These are phyloP conservation scores for Gautieria morchelliformis DNA, from an alignment of 768 basidiomycete genomes.

Conservation along the genomic window DNA sequence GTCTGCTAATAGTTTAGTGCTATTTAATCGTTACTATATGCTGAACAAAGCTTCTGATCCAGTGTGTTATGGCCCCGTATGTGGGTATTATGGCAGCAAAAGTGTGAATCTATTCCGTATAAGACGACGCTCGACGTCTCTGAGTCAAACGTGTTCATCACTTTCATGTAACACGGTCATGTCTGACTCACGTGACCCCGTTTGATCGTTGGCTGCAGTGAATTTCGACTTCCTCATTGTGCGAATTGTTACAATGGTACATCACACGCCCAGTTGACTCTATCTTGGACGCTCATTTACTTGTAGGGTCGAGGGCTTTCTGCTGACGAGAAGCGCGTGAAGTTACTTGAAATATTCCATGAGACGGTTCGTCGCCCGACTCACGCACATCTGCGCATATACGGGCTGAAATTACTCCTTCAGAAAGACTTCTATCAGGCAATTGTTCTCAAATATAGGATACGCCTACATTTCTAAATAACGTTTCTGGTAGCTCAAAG, in stretches of 20 bases:
- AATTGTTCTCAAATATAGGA: not conserved
- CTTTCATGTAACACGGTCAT: not conserved
- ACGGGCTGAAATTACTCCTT: not conserved
- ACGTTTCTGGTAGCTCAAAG: slow-evolving; percentile 55
- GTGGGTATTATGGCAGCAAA: too few relatives aligned
- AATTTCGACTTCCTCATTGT: not conserved
- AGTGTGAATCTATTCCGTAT: too few relatives aligned
- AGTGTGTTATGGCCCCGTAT: too few relatives aligned
- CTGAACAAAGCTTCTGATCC: too few relatives aligned
- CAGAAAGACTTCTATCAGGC: slow-evolving; percentile 83
- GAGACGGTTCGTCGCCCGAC: slow-evolving; percentile 58
- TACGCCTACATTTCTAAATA: not conserved
- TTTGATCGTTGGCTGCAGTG: not conserved
- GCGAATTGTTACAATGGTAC: not conserved
- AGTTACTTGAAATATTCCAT: slow-evolving; percentile 87
- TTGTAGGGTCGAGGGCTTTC: slow-evolving; percentile 54
- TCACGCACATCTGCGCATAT: not conserved
- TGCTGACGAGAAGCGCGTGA: slow-evolving; percentile 81
- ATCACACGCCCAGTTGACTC: not conserved
- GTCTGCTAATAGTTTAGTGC: too few relatives aligned
- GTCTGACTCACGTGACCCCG: not conserved
- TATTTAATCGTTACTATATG: too few relatives aligned
- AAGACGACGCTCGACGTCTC: too few relatives aligned
- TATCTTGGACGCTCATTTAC: too few relatives aligned
- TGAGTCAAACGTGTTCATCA: too few relatives aligned